Conservation (phyloP, 129 eudicot species). For the Heracleum sosnowskyi region DNA sequence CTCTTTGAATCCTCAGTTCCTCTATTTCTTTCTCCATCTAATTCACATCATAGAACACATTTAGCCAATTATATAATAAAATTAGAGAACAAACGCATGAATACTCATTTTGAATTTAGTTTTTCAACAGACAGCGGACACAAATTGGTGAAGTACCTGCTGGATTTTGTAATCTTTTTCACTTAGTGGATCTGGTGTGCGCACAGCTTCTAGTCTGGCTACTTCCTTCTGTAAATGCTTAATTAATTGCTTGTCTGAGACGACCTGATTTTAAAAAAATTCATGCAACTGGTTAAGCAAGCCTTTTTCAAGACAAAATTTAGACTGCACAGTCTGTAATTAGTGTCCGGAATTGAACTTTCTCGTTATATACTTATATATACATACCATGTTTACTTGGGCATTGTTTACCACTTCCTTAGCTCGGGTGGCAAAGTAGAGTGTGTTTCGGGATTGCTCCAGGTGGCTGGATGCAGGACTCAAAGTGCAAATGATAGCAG, state of each 20-base stretch:
- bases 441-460: constrained; percentile 89
- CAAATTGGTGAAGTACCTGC: constrained; percentile 34
- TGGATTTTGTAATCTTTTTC: constrained; percentile 73
- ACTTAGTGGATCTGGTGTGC: constrained; percentile 70
- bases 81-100: neutral
- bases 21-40: constrained; percentile 96
- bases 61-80: neutral
- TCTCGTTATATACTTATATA: neutral
- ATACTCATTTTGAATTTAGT: neutral
- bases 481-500: constrained; percentile 95
- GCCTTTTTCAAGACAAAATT: neutral
- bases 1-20: constrained; percentile 84
- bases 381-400: constrained; percentile 88
- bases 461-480: constrained; percentile 94
- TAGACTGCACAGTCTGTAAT: neutral
- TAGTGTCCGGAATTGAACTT: neutral
- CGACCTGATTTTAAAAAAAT: constrained; percentile 36
- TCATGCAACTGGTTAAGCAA: neutral
- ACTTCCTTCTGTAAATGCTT: constrained; percentile 97
- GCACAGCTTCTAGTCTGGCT: constrained; percentile 85
- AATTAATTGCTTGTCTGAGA: constrained; percentile 83
- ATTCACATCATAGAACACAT: neutral
- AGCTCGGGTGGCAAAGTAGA: constrained; percentile 90
- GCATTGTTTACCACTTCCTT: constrained; percentile 97
- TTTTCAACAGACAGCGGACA: neutral